Conservation (phyloP, 1,284 basidiomycete species). For the Austroboletus niveus region DNA sequence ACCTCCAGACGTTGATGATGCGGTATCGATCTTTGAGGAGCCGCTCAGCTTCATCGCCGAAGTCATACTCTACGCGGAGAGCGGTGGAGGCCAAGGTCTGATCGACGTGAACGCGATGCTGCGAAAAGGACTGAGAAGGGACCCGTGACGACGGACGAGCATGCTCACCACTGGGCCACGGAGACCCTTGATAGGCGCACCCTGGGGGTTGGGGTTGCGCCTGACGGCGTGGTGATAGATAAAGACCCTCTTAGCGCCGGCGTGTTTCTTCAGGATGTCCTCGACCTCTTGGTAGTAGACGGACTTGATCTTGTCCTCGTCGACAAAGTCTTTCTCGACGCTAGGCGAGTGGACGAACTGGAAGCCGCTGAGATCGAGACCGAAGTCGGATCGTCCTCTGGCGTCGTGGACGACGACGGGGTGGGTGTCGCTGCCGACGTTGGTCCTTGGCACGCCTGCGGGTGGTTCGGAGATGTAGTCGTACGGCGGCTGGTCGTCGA, state of each 20-base stretch:
- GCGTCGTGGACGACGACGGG: constrained; percentile 29
- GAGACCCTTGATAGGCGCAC: constrained; percentile 2
- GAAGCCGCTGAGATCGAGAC: constrained; percentile 44
- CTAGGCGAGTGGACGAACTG: constrained; percentile 35
- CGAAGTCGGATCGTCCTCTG: constrained; percentile 36
- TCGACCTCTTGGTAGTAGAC: constrained; percentile 42
- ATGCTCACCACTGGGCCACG: constrained; percentile 36
- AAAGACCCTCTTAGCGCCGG: constrained; percentile 41
- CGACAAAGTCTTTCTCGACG: constrained; percentile 41
- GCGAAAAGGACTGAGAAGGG: neutral
- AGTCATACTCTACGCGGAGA: constrained; percentile 40
- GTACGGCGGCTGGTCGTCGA: constrained; percentile 26
- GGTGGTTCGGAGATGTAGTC: constrained; percentile 27
- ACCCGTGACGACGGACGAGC: neutral
- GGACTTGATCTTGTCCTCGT: constrained; percentile 39
- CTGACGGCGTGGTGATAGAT: constrained; percentile 49
- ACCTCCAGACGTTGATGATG: constrained; percentile 55
- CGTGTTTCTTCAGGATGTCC: constrained; percentile 41
- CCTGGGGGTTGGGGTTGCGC: constrained; percentile 18
- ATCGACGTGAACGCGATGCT: constrained; percentile 41
- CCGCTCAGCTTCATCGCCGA: constrained; percentile 39
- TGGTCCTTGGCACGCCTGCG: constrained; percentile 21
- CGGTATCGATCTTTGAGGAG: constrained; percentile 43
- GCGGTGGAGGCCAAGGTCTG: constrained; percentile 41
- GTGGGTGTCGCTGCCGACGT: constrained; percentile 28